These are phyloP conservation scores for Iris macrosiphon DNA, from an alignment of 106 monocot species.

Conservation along the genomic window DNA sequence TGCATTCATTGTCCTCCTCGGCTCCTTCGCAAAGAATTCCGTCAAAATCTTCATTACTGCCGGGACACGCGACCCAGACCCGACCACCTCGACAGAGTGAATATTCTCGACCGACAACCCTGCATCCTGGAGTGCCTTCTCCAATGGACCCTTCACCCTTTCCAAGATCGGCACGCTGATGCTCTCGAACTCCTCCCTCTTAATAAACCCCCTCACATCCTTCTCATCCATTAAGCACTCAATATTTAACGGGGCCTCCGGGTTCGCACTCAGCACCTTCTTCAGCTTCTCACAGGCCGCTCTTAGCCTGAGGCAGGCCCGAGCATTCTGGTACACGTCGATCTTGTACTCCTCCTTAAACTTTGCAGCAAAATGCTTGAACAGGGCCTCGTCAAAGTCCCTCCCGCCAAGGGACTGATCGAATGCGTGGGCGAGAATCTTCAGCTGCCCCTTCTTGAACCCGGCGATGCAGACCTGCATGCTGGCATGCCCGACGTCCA, in stretches of 20 bases:
- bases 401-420: conserved; percentile 75
- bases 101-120: conserved; percentile 35
- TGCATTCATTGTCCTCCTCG: conserved; percentile 78
- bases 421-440: conserved; percentile 46
- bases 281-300: conserved; percentile 78
- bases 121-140: conserved; percentile 47
- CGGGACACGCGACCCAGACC: conserved; percentile 88
- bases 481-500: conserved; percentile 79
- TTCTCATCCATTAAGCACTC: conserved; percentile 94
- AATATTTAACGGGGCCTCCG: conserved; percentile 74
- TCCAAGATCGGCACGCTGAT: conserved; percentile 59
- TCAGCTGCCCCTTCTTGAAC: conserved; percentile 59
- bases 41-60: conserved; percentile 58
- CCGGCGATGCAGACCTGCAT: conserved; percentile 80
- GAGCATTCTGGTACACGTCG: conserved; percentile 58
- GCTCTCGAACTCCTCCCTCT: conserved; percentile 76
- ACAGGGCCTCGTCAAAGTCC: conserved; percentile 78
- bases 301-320: conserved; percentile 58
- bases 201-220: conserved; percentile 69
- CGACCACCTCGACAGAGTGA: conserved; percentile 74
- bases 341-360: conserved; percentile 73
- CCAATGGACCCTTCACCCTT: conserved; percentile 47
- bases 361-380: conserved; percentile 63
- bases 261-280: conserved; percentile 82
- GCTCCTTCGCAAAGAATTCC: conserved; percentile 61